phyloP scores from a whole-genome alignment of 2,329 filamentous ascomycete species.

The Ceratocystis smalleyi region DNA sequence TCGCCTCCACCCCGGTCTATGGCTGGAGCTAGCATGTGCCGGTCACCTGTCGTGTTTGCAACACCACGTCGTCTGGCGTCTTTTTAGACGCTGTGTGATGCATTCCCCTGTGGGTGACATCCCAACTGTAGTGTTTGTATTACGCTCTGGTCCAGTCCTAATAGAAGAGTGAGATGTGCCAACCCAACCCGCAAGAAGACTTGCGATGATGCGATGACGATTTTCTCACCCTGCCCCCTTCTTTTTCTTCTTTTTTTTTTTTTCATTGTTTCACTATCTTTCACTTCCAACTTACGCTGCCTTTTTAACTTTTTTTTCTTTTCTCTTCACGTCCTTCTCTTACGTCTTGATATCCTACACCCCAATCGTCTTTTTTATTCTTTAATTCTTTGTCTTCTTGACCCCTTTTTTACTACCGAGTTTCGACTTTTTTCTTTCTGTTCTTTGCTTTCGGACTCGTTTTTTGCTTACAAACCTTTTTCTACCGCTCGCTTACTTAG shows the following conservation, averaged over 20 bases:
- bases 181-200: neutral
- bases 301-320: slow-evolving; percentile 5
- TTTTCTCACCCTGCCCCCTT: neutral
- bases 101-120: slow-evolving; percentile 13
- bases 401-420: neutral
- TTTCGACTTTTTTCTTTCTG: neutral
- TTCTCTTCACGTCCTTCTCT: slow-evolving; percentile 9
- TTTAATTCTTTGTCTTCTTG: slow-evolving; percentile 17
- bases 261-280: slow-evolving; percentile 4
- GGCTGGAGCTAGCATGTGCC: slow-evolving; percentile 7
- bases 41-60: slow-evolving; percentile 10
- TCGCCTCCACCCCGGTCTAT: slow-evolving; percentile 9
- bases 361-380: slow-evolving; percentile 5
- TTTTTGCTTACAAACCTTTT: neutral
- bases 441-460: neutral
- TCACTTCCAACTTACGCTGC: slow-evolving; percentile 13
- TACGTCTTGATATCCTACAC: slow-evolving; percentile 14
- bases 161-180: slow-evolving; percentile 5
- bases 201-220: slow-evolving; percentile 11
- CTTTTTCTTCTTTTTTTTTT: neutral
- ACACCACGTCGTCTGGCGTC: slow-evolving; percentile 11
- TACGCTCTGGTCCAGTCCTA: neutral
- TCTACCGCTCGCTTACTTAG: neutral
- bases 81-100: slow-evolving; percentile 1
- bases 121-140: neutral